A percentile compares a stretch with the other conserved stretches of the same genome.
Evolutionary conservation across 306 rosid genomes (phyloP).

Genomic region (Begonia fuchsioides): DNA sequence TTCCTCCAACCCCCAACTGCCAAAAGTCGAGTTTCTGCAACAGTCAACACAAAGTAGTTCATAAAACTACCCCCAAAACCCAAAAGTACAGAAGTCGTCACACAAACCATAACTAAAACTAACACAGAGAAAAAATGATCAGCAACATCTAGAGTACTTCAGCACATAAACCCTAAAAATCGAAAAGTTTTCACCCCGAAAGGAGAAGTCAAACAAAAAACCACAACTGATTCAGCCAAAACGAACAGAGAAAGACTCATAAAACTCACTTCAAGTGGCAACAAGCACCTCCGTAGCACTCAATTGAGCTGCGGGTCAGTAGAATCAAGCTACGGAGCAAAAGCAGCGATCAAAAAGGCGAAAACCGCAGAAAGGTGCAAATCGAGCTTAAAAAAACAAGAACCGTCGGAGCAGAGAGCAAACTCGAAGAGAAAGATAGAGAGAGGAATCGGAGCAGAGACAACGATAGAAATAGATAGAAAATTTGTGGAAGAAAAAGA

Average conservation of each 20-base stretch:
- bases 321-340: neutral
- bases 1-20: no score
- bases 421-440: conserved; percentile 2
- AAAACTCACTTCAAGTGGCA: neutral
- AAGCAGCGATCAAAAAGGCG: neutral
- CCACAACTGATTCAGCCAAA: conserved; percentile 7
- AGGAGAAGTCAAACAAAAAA: neutral
- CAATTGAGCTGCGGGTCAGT: neutral
- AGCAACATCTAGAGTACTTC: neutral
- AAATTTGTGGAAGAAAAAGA: conserved; percentile 8
- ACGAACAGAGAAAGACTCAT: neutral
- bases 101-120: no score
- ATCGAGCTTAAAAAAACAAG: conserved; percentile 10
- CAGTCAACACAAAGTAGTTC: no score
- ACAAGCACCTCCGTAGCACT: neutral
- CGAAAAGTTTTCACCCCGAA: conserved; percentile 7
- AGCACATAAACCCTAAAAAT: conserved; percentile 15
- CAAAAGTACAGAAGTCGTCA: no score
- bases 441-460: neutral
- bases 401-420: conserved; percentile 1
- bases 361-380: neutral
- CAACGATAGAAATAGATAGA: conserved; percentile 6
- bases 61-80: no score
- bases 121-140: no score
- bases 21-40: no score